Conservation (phyloP, 176 grass and related monocot genomes). For the Neostapfia colusana region DNA sequence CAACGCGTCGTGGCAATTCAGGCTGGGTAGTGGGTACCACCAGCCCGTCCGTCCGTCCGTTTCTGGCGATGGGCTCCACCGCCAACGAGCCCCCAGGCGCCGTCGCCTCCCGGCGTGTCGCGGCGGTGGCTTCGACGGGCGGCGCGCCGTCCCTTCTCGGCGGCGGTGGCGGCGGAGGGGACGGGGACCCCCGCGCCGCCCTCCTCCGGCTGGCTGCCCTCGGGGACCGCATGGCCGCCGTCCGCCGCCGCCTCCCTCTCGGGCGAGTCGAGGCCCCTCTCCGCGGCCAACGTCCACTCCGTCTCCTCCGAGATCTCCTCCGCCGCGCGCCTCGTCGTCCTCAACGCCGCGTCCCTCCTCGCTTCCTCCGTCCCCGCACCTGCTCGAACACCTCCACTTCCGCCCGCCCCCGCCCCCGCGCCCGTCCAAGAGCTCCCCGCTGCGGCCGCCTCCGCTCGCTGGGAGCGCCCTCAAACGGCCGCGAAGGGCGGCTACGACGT, state of each 20-base stretch:
- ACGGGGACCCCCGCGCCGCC: slow-evolving; percentile 25
- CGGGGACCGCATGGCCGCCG: slow-evolving; percentile 46
- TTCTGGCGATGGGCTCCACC: slow-evolving; percentile 30
- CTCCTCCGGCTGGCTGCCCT: slow-evolving; percentile 41
- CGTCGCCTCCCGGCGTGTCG: neutral
- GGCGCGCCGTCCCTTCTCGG: neutral
- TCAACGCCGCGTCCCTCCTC: slow-evolving; percentile 78
- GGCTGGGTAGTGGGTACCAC: slow-evolving; percentile 25
- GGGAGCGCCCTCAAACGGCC: slow-evolving; percentile 28
- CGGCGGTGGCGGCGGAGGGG: slow-evolving; percentile 1
- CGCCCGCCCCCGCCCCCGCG: slow-evolving; percentile 4
- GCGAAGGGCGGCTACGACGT: slow-evolving; percentile 58
- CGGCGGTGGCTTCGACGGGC: neutral
- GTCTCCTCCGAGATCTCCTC: slow-evolving; percentile 83
- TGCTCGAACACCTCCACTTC: neutral
- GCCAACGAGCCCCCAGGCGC: slow-evolving; percentile 16
- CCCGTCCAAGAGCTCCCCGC: slow-evolving; percentile 35
- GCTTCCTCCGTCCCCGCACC: slow-evolving; percentile 45
- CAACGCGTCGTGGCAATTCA: neutral
- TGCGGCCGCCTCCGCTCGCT: slow-evolving; percentile 8
- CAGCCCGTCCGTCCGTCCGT: neutral
- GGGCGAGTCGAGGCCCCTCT: slow-evolving; percentile 35
- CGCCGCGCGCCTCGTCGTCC: slow-evolving; percentile 65
- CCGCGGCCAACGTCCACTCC: slow-evolving; percentile 49
- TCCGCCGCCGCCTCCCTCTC: slow-evolving; percentile 52